Conservation (phyloP, 352 stramenopile species). For the Plasmopara halstedii region DNA sequence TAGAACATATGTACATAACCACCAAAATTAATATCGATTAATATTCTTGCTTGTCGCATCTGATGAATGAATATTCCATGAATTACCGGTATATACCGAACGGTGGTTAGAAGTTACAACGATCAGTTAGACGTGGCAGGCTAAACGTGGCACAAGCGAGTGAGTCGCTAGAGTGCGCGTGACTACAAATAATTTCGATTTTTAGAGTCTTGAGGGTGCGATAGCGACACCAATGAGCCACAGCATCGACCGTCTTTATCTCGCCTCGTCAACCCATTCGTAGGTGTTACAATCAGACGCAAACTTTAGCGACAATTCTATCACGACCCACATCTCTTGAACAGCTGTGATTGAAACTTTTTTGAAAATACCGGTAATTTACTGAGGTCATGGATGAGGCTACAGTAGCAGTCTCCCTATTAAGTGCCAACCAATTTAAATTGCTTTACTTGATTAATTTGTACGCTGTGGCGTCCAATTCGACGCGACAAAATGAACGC, state of each 20-base stretch:
- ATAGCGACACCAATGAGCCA: slow-evolving; percentile 27
- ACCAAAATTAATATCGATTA: slow-evolving; percentile 21
- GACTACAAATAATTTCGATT: slow-evolving; percentile 1
- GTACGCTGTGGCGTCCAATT: slow-evolving; percentile 88
- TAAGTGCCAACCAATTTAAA: slow-evolving; percentile 95
- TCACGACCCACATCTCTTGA: too few relatives aligned
- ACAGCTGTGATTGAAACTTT: too few relatives aligned
- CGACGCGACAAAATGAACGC: slow-evolving; percentile 87
- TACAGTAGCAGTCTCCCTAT: slow-evolving; percentile 21
- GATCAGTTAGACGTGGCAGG: slow-evolving; percentile 12
- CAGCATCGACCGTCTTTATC: slow-evolving; percentile 13
- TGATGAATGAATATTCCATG: slow-evolving; percentile 5
- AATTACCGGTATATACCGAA: slow-evolving; percentile 6
- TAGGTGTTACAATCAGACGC: too few relatives aligned
- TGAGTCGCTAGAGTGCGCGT: neutral
- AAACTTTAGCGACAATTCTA: too few relatives aligned
- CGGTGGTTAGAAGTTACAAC: slow-evolving; percentile 25
- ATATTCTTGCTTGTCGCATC: slow-evolving; percentile 12
- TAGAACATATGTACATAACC: slow-evolving; percentile 13
- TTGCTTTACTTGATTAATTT: slow-evolving; percentile 94
- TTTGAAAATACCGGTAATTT: slow-evolving; percentile 6
- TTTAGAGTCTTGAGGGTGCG: neutral
- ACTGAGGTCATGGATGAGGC: slow-evolving; percentile 14
- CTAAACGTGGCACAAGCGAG: neutral
- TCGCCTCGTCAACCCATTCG: slow-evolving; percentile 3